phyloP scores from a whole-genome alignment of 2,329 filamentous ascomycete species.

The Drechslerella coelobrocha region DNA sequence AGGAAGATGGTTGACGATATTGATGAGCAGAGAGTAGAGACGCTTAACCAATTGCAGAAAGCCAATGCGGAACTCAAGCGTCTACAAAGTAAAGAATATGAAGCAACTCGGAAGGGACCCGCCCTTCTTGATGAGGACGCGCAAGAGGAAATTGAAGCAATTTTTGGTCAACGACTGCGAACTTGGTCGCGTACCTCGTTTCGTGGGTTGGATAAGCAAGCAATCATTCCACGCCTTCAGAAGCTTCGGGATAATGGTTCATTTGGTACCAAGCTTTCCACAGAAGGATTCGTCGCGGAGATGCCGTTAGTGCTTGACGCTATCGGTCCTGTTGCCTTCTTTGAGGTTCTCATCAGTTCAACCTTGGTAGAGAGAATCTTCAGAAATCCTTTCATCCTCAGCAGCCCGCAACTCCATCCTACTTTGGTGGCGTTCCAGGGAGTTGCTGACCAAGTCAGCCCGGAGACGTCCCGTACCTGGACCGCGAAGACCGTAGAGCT shows the following conservation, averaged over 20 bases:
- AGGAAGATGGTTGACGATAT: neutral
- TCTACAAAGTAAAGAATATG: conserved; percentile 12
- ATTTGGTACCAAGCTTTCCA: neutral
- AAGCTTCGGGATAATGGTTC: neutral
- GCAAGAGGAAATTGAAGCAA: neutral
- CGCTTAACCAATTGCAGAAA: neutral
- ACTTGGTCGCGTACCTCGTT: conserved; percentile 10
- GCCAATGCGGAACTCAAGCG: conserved; percentile 2
- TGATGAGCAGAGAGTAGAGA: neutral
- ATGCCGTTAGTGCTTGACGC: neutral
- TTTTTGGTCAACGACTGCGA: conserved; percentile 15
- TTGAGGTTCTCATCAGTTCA: conserved; percentile 16
- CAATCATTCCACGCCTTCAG: neutral
- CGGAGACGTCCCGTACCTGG: conserved; percentile 8
- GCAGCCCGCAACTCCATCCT: neutral
- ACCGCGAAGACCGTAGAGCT: conserved; percentile 10
- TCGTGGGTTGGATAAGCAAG: neutral
- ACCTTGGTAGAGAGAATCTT: conserved; percentile 4
- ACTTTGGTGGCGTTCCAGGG: neutral
- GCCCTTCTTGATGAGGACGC: conserved; percentile 24
- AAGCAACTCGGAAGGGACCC: conserved; percentile 5
- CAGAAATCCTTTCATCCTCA: conserved; percentile 12
- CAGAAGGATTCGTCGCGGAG: neutral
- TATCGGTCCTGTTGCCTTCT: conserved; percentile 7
- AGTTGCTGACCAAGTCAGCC: neutral